Evolutionary conservation across 768 basidiomycete genomes (phyloP), one percentile per base, ranked within the genome.

Genomic region (Auriscalpium orientale): DNA sequence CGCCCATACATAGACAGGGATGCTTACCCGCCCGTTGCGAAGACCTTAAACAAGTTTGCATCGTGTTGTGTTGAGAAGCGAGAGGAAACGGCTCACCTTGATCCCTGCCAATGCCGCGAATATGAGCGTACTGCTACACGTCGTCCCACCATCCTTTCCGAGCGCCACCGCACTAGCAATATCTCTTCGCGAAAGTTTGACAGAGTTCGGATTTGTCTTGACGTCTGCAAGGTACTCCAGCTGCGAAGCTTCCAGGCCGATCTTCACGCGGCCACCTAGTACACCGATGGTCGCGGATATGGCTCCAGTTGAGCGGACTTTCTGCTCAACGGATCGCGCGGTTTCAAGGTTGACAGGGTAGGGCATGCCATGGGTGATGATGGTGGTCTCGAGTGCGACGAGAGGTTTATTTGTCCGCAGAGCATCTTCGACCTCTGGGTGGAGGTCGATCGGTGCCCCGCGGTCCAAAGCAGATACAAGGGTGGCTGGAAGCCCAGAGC

Each of bases 291-390:
- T 98, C 1, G 95, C 95, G 8, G 97, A 97, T 21, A 87, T 73
- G n/a, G 85, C 82, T 4, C 89, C 87, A 35, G 81, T 80, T 2
- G 78, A 76, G 57, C 92, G 78, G 34, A 95, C 85, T 49, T 88
- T 85, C 8, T 65, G 67, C 68, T 93, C 91, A 18, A 95, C 76
- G 7, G 84, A 83, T 35, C 73, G 71, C 0, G 91, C 85, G 21
- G 88, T 84, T 28, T 84, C 75, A 7, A 87, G 67, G 65, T 92
- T 95, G 38, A 77, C 76, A 0, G 93, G 93, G 61, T 83, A 83
- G 0, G 92, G 91, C 73, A 95, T 83, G 18, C 93, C 95, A 75
- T 98, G 92, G 1, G 94, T 94, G 57, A 97, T 84, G 53, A 98
- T 81, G 1, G 95, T 86, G 2, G 89, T 91, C 68, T 98, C 95